Percentiles rank a stretch among this genome's conserved stretches.
Evolutionary conservation across 768 basidiomycete genomes (phyloP).

Genomic region (Trametopsis cervina): DNA sequence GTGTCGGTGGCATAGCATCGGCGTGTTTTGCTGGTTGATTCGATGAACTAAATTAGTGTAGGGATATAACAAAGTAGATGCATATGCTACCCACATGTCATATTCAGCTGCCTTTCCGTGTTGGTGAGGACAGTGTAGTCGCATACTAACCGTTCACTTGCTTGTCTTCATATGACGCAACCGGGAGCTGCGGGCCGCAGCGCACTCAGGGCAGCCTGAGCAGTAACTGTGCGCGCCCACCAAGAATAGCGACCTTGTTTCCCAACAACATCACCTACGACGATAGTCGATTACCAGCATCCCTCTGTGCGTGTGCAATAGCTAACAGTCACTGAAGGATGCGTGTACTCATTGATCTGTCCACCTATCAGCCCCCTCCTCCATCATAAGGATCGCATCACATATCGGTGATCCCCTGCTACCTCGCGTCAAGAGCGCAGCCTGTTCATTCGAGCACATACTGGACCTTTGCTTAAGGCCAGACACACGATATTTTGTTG

Average conservation of each 20-base stretch:
- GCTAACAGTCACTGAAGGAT: too few species aligned
- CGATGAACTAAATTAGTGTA: background rate
- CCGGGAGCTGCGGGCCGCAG: background rate
- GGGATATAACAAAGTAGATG: background rate
- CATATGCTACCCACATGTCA: too few species aligned
- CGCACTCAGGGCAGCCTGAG: background rate
- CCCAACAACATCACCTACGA: background rate
- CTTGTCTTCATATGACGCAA: too few species aligned
- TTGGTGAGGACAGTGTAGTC: background rate
- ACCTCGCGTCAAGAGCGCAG: background rate
- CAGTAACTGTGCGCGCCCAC: background rate
- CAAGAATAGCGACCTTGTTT: background rate
- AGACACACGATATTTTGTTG: background rate
- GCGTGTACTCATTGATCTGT: too few species aligned
- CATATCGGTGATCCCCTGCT: background rate
- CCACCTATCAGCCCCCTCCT: too few species aligned
- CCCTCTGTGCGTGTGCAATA: too few species aligned
- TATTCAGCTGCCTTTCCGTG: background rate
- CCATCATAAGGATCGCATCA: background rate
- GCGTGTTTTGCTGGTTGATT: background rate
- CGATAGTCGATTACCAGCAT: too few species aligned
- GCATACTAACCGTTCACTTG: too few species aligned
- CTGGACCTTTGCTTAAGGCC: background rate
- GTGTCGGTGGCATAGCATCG: constrained; percentile 13
- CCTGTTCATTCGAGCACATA: background rate